phyloP scores from a whole-genome alignment of 106 monocot genomes.

The Acorus calamus region DNA sequence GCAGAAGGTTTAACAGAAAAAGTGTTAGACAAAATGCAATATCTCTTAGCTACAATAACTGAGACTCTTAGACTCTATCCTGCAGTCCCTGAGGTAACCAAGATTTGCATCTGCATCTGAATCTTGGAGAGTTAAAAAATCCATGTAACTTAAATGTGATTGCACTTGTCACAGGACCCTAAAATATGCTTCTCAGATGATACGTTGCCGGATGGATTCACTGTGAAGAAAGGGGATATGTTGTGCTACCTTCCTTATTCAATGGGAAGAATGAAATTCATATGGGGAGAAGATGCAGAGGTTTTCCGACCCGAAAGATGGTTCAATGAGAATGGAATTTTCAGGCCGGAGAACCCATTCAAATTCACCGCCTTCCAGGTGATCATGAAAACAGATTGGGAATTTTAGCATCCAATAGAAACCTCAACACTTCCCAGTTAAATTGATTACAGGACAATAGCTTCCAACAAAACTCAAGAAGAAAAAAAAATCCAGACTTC shows the following conservation, averaged over 20 bases:
- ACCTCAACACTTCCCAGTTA: too few relatives aligned
- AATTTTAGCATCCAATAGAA: not conserved
- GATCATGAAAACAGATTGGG: not conserved
- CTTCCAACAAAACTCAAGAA: too few relatives aligned
- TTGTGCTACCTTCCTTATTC: conserved; percentile 40
- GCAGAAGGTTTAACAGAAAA: conserved; percentile 25
- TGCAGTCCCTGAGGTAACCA: conserved; percentile 42
- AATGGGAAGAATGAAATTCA: conserved; percentile 53
- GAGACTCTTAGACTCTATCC: conserved; percentile 68
- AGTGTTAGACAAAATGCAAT: conserved; percentile 45
- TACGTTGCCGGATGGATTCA: conserved; percentile 39
- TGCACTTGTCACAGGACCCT: conserved; percentile 16
- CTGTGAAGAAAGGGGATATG: conserved; percentile 35
- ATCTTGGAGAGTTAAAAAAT: not conserved
- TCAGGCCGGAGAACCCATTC: conserved; percentile 46
- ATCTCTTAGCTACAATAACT: conserved; percentile 51
- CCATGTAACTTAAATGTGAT: too few relatives aligned
- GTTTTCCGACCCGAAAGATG: conserved; percentile 50
- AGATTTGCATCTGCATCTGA: not conserved
- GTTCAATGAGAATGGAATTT: conserved; percentile 31
- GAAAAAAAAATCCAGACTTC: too few relatives aligned
- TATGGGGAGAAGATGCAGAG: conserved; percentile 69
- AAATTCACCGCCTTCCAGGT: conserved; percentile 65
- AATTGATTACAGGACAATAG: too few relatives aligned
- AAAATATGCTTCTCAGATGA: conserved; percentile 52